A percentile compares a stretch with the other conserved stretches of the same genome.
These are phyloP conservation scores for Aspergillus indologenus DNA, from an alignment of 495 filamentous ascomycete genomes.

Conservation along the genomic window DNA sequence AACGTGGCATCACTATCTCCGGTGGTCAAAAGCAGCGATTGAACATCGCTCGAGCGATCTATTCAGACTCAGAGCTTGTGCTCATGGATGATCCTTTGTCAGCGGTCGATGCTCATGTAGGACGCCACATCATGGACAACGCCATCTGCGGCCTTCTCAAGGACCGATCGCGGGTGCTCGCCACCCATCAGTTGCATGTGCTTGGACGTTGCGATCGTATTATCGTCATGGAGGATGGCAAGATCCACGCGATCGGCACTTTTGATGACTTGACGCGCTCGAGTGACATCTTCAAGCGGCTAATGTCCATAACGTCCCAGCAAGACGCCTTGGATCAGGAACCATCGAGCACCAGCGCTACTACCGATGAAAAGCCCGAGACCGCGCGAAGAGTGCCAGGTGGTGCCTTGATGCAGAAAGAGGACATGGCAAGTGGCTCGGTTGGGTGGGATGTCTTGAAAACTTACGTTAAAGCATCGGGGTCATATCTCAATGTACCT, in stretches of 20 bases:
- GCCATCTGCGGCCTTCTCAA: slow-evolving; percentile 87
- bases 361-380: slow-evolving; percentile 42
- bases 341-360: slow-evolving; percentile 25
- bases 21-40: slow-evolving; percentile 65
- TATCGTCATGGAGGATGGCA: slow-evolving; percentile 85
- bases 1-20: slow-evolving; percentile 62
- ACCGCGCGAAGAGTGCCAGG: slow-evolving; percentile 28
- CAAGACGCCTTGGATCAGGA: slow-evolving; percentile 59
- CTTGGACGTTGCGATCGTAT: slow-evolving; percentile 86
- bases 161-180: slow-evolving; percentile 84
- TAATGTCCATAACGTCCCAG: slow-evolving; percentile 80
- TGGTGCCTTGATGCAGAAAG: slow-evolving; percentile 78
- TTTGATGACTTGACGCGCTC: slow-evolving; percentile 80
- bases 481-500: slow-evolving; percentile 66
- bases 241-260: slow-evolving; percentile 78
- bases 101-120: slow-evolving; percentile 83
- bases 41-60: slow-evolving; percentile 81
- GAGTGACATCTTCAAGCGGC: slow-evolving; percentile 67
- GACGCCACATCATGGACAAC: slow-evolving; percentile 92
- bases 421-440: slow-evolving; percentile 79
- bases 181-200: slow-evolving; percentile 93
- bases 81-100: slow-evolving; percentile 84
- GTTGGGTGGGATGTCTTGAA: slow-evolving; percentile 81
- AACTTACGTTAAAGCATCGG: slow-evolving; percentile 77
- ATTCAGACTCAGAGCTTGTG: slow-evolving; percentile 76